Base-by-base conservation (phyloP, 805 yeast genomes). In the Barnettozyma vustinii region DNA sequence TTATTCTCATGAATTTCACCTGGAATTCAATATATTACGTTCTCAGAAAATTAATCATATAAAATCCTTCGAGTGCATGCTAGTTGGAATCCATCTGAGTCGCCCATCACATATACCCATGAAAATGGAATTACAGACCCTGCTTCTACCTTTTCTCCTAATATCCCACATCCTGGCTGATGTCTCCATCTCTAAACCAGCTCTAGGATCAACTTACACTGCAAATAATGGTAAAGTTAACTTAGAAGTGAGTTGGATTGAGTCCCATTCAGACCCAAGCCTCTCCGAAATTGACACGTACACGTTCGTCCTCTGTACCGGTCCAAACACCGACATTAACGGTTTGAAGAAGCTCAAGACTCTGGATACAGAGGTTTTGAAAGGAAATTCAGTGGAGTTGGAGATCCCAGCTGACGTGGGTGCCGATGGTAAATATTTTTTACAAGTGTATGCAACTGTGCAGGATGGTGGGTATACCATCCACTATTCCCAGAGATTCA, bases 401-500 rank as follows among this genome's bases (percentile, higher is more conserved):
- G 37, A 63, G 0, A 58, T 82, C 45, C 69, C 71, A 9, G 64
- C 79, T 2, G 45, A 67, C n/a, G 59, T 64, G 15, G 84, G 79
- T 39, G 79, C 80, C 4, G 65, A 75, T 60, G 99, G 99, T 33
- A 65, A 68, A 52, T 92, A 78, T 66, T 87, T 68, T 63, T 61
- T 92, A 55, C 97, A 92, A 68, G 64, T 90, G 32, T 77, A 75
- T 53, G 77, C 88, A 1, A 20, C 44, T 10, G 50, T 56, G 9
- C 47, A 63, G 1, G 55, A 61, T 16, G 60, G 61, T 9, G 79
- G 77, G 37, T 71, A 69, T 58, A 73, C 87, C 1, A 80, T 80
- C 55, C 84, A 83, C 62, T 88, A 88, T 65, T 62, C 91, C 4
- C 71, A 76, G 21, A 72, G 95, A 59, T 84, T 91, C 67, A 54